Base-by-base conservation (phyloP, 2,329 filamentous ascomycete species). In the Penicillium sp. region DNA sequence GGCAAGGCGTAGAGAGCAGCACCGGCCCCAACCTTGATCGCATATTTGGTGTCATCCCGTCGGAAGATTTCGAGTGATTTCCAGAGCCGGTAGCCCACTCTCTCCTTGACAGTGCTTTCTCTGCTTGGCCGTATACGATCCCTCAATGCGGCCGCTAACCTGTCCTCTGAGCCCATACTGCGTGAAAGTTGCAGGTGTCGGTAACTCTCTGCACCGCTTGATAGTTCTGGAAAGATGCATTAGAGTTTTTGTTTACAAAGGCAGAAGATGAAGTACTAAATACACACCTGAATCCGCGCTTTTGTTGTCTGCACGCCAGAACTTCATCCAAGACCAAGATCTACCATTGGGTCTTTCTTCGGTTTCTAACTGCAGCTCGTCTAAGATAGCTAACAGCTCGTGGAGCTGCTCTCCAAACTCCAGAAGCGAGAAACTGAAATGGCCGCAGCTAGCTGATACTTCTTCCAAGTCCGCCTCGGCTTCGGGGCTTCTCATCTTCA, bases 401-500 rank as follows among this genome's bases (percentile, higher is more conserved):
- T 90, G 86, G 78, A 96, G 90, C 69, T 97, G 92, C 70, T 96
- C 90, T 0, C 91, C 93, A 69, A 98, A 93, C 64, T 95, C 90
- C 61, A 95, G 85, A 26, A 99, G 80, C 44, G 90, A 96, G 71
- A 95, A 97, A 70, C 90, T 93, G 71, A 98, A 99, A 74, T 98
- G 93, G 0, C 95, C 93, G 69, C 95, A 99, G 55, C 93, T 96
- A n/a, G 95, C 93, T 42, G 93, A 93, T 11, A 98, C 93, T 74
- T 99, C 95, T 72, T 99, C 95, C 56, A 96, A 92, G 72, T 98
- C 95, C 2, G 93, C 95, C 69, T 96, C 89, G 9, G 93, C 83
- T 60, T 89, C 89, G 52, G 91, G 82, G 0, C 89, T 87, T 48
- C 86, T 83, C 3, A 86, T 80, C 56, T 85, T 65, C 60, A 71